phyloP scores from a whole-genome alignment of 2,329 filamentous ascomycete genomes.

The Blastomyces silverae region DNA sequence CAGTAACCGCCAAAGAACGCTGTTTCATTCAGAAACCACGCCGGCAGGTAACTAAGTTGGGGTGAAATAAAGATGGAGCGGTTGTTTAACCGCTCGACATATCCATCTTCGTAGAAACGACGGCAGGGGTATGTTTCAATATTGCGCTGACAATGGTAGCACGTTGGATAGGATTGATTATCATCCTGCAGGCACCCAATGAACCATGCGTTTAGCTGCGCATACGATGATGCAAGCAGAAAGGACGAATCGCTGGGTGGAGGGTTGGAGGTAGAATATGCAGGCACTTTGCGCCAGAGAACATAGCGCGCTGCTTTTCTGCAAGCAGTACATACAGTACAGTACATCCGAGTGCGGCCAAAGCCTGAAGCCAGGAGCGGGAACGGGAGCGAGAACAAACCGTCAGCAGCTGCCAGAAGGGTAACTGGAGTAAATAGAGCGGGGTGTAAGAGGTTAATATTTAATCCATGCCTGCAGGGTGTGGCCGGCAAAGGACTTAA shows the following conservation, averaged over 20 bases:
- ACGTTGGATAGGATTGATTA: not conserved
- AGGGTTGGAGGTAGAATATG: not conserved
- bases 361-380: not conserved
- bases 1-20: not conserved
- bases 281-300: not conserved
- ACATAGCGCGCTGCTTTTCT: not conserved
- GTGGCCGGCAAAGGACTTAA: not conserved
- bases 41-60: too few species aligned
- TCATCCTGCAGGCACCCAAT: constrained; percentile 3
- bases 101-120: not conserved
- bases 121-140: not conserved
- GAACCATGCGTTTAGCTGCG: not conserved
- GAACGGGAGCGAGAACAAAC: not conserved
- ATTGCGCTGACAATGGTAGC: not conserved
- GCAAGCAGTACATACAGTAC: not conserved
- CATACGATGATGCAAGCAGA: not conserved
- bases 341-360: not conserved
- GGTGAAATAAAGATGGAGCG: not conserved
- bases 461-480: not conserved
- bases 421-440: not conserved
- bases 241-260: not conserved
- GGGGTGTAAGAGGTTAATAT: not conserved
- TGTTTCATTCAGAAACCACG: not conserved
- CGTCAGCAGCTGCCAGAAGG: not conserved
- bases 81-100: not conserved